A percentile compares a stretch with the other conserved stretches of the same genome.
Conservation (phyloP, 805 yeast genomes). For the Cephaloascus fragrans region DNA sequence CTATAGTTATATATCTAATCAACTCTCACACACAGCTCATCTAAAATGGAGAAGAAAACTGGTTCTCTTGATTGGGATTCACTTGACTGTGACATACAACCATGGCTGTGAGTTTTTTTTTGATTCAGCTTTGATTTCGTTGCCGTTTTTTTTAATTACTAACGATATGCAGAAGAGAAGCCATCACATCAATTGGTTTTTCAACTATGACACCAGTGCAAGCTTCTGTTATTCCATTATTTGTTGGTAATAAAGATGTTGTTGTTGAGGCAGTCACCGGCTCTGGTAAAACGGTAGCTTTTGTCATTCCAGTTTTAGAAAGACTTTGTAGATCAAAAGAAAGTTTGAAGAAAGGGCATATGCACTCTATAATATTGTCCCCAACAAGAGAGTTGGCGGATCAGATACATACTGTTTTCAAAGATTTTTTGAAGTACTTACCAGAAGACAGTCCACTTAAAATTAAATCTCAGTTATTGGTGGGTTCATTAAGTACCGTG, state of each 20-base stretch:
- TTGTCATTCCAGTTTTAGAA: slow-evolving; percentile 73
- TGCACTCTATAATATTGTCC: slow-evolving; percentile 63
- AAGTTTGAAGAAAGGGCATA: slow-evolving; percentile 48
- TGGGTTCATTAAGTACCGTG: slow-evolving; percentile 53
- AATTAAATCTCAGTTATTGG: slow-evolving; percentile 50
- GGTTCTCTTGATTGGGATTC: slow-evolving; percentile 54
- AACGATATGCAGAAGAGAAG: slow-evolving; percentile 25
- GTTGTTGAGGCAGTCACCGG: slow-evolving; percentile 98
- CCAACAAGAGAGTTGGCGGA: slow-evolving; percentile 59
- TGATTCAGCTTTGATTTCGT: too few relatives aligned
- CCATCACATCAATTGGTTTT: slow-evolving; percentile 67
- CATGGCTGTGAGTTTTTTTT: slow-evolving; percentile 43
- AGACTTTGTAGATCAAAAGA: slow-evolving; percentile 33
- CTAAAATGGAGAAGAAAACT: slow-evolving; percentile 14
- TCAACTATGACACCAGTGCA: slow-evolving; percentile 92
- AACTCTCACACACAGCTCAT: too few relatives aligned
- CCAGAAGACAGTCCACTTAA: slow-evolving; percentile 32
- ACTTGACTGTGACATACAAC: slow-evolving; percentile 40
- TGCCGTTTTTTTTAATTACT: neutral
- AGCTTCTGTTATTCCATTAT: slow-evolving; percentile 85
- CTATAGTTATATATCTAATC: too few relatives aligned
- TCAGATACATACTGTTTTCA: slow-evolving; percentile 63
- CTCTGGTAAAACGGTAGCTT: slow-evolving; percentile 95
- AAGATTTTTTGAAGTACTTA: slow-evolving; percentile 44
- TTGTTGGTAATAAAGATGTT: slow-evolving; percentile 81